Conservation (phyloP, 768 basidiomycete genomes). For the Pholiota conissans region DNA sequence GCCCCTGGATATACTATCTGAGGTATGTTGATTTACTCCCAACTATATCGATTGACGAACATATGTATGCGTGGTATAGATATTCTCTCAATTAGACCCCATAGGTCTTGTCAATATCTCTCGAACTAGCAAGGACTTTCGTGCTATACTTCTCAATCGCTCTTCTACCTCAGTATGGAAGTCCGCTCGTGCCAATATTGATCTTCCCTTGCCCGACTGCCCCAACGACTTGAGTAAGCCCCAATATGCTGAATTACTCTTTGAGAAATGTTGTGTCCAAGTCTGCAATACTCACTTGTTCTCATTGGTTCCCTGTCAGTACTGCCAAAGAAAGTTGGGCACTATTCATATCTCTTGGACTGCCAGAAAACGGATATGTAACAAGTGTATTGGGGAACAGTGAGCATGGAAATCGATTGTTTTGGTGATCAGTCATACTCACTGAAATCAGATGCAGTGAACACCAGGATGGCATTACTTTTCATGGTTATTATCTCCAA, state of each 20-base stretch:
- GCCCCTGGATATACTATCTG: neutral
- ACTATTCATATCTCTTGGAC: neutral
- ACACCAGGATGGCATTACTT: too few species aligned
- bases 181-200: constrained; percentile 25
- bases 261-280: constrained; percentile 11
- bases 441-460: too few species aligned
- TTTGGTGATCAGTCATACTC: too few species aligned
- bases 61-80: constrained; percentile 22
- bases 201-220: constrained; percentile 19
- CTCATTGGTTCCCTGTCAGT: neutral
- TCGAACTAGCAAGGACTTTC: constrained; percentile 31
- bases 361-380: neutral
- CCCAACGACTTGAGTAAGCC: constrained; percentile 33
- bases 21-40: neutral
- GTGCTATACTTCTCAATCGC: constrained; percentile 30
- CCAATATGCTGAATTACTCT: constrained; percentile 31
- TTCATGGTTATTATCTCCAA: too few species aligned
- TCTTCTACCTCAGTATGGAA: constrained; percentile 30
- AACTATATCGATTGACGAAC: neutral
- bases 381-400: neutral
- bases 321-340: neutral
- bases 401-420: neutral
- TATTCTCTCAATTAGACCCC: constrained; percentile 33
- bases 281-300: too few species aligned
- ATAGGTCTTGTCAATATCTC: constrained; percentile 36